Conservation (phyloP, 768 basidiomycete species). For the Pulveroboletus sp. region DNA sequence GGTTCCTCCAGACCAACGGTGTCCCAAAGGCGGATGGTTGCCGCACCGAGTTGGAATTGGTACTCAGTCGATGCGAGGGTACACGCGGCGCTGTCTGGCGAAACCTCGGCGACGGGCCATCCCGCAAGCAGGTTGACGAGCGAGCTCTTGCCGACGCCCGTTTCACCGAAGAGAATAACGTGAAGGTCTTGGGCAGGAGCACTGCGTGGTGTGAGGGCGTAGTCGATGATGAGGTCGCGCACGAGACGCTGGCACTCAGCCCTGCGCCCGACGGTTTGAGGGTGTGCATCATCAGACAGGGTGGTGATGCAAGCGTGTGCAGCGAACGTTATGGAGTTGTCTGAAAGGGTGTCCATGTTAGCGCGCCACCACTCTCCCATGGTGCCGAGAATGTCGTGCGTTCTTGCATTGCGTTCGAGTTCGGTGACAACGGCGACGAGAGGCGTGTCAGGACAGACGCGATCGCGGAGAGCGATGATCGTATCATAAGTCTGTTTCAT, state of each 20-base stretch:
- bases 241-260: slow-evolving; percentile 22
- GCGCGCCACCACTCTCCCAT: slow-evolving; percentile 24
- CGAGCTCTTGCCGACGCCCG: slow-evolving; percentile 35
- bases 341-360: slow-evolving; percentile 11
- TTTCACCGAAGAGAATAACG: slow-evolving; percentile 40
- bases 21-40: slow-evolving; percentile 28
- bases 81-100: slow-evolving; percentile 30
- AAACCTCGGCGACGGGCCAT: slow-evolving; percentile 25
- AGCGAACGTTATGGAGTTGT: slow-evolving; percentile 9
- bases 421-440: slow-evolving; percentile 19
- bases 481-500: slow-evolving; percentile 21
- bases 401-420: slow-evolving; percentile 12
- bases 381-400: slow-evolving; percentile 4
- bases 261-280: slow-evolving; percentile 15
- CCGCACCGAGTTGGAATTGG: slow-evolving; percentile 22
- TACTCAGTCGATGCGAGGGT: slow-evolving; percentile 28
- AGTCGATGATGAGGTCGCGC: slow-evolving; percentile 22
- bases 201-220: slow-evolving; percentile 21
- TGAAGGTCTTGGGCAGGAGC: slow-evolving; percentile 21
- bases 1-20: slow-evolving; percentile 32
- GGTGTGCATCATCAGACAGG: slow-evolving; percentile 17
- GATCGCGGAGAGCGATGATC: slow-evolving; percentile 16
- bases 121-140: slow-evolving; percentile 37
- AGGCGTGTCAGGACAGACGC: slow-evolving; percentile 15
- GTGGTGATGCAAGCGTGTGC: slow-evolving; percentile 25